Base-by-base conservation (phyloP, 1,139 yeast genomes). In the Saccharomyces hybrid region DNA sequence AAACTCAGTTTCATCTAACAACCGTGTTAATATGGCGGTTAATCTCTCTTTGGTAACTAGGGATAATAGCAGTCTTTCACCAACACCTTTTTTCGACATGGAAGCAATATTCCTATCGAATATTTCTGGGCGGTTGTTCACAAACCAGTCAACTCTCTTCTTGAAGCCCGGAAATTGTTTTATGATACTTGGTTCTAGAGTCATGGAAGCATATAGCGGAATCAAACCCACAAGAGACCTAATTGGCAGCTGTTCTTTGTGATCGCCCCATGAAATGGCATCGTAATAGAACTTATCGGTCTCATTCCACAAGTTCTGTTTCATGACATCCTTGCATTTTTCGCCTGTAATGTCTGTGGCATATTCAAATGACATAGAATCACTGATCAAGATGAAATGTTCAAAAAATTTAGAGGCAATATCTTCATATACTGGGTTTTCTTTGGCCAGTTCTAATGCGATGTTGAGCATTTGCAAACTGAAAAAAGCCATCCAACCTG, bases 401-500 rank as follows among this genome's bases (percentile, higher is more conserved):
- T 91, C 97, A 73, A 91, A 90, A 72, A 91, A 91, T 72, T 91
- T 91, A 54, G 96, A 86, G 2, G 98, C 98, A 72, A 90, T 88
- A 69, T 90, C 95, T 72, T 91, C 97, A 71, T 91, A 91, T 25
- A 88, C 95, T 0, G 90, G 84, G 61, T 90, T 84, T 51, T 86
- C 82, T 69, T 88, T 89, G 38, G 97, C 88, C 64, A 91, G 79
- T 71, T 91, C 98, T 62, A 91, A 78, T 0, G 98, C 95, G 68
- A 91, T 91, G 69, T 90, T 91, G 71, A 91, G 79, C 97, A 91
- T 90, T 69, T 88, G 95, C 63, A 91, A 76, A 44, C 88, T 83
- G 73, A 85, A 91, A 74, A 93, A 91, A 0, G 97, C 98, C 96
- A 91, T 88, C 98, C 98, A 91, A 47, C 97, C 97, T 6, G 98